Base-by-base conservation (phyloP, 2,329 filamentous ascomycete genomes). In the Aspergillus sp. region DNA sequence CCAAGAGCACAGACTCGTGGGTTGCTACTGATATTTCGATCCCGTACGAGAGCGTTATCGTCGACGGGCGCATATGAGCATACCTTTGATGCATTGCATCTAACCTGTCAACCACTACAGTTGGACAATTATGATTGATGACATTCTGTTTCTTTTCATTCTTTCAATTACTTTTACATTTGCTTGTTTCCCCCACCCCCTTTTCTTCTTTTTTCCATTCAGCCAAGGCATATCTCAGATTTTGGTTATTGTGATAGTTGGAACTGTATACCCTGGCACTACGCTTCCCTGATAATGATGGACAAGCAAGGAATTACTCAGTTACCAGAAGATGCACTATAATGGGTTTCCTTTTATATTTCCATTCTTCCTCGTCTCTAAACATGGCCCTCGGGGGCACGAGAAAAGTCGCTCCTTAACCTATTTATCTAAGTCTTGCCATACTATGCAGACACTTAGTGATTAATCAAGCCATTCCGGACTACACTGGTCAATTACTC, bases 1-100 rank as follows among this genome's bases (percentile, higher is more conserved):
- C 81, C 63, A 82, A 85, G 57, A 82, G 80, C 6, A 63, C 69
- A 2, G 72, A 73, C 39, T 62, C 65, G 5, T 72, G 69, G 67
- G 58, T 54, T 2, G 60, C 64, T 21, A 38, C 60, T 9, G 72
- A 71, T 25, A 23, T 58, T 0, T 68, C 70, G 13, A 58, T 67
- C 41, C 70, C 68, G 2, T 71, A 74, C 57, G 70, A 74, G 56
- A 69, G 60, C 28, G 39, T 72, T 9, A 51, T 61, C 41, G 48
- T 62, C 13, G 65, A 68, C 12, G 57, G 58, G 30, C 70, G 54
- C 57, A 68, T 64, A 12, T 68, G 61, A 56, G 48, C 19, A 23
- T 45, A 36, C 32, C 12, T 36, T 36, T 36, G 32, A 36, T 13
- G 32, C 32, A 32, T 36, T 36, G 32, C 32, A 15, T 36, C 32